Evolutionary conservation across 805 yeast genomes (phyloP).

Genomic region (Danielozyma ontarioensis): DNA sequence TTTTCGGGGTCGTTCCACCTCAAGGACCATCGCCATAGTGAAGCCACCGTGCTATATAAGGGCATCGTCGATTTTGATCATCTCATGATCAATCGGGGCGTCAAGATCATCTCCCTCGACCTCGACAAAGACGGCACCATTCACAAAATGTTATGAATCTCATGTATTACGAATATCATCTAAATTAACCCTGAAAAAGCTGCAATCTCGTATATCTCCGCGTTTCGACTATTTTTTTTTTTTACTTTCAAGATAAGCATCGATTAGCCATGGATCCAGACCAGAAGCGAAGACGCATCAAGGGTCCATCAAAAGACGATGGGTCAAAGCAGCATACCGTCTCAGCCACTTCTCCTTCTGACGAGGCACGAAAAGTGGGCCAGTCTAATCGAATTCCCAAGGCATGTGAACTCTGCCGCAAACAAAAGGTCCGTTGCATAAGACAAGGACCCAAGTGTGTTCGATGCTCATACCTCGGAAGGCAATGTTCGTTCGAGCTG

Average conservation of each 20-base stretch:
- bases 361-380: too few species aligned
- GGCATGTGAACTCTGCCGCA: conserved; percentile 54
- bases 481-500: conserved; percentile 47
- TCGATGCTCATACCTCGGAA: conserved; percentile 50
- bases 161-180: too few species aligned
- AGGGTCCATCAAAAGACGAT: too few species aligned
- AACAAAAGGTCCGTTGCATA: conserved; percentile 59
- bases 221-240: too few species aligned
- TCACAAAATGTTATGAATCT: too few species aligned
- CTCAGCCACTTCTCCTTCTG: too few species aligned
- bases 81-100: conserved; percentile 25
- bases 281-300: too few species aligned
- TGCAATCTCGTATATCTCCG: too few species aligned
- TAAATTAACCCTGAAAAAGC: too few species aligned
- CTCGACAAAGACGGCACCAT: conserved; percentile 8
- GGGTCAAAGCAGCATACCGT: too few species aligned
- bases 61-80: conserved; percentile 30
- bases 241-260: too few species aligned
- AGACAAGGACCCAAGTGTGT: conserved; percentile 46
- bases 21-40: conserved; percentile 11
- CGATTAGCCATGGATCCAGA: too few species aligned
- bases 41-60: conserved; percentile 17
- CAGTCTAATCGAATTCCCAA: conserved; percentile 39
- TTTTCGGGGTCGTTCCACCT: conserved; percentile 22
- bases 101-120: conserved; percentile 19